Base-by-base conservation (phyloP, 441 rosid genomes). In the Mallotus japonicus region DNA sequence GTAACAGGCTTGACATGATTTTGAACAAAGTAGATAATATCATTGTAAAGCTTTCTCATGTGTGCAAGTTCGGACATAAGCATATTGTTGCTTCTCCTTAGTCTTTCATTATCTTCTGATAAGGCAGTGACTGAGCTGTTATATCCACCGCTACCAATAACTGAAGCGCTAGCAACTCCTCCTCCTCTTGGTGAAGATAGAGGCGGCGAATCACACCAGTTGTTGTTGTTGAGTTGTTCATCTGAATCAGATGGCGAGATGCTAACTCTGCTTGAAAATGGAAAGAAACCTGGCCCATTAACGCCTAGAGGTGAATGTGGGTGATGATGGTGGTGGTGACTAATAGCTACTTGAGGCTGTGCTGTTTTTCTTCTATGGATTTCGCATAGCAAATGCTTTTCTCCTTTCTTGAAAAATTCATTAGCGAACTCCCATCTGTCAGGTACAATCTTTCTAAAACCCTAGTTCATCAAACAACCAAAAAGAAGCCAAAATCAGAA, bases 391-490 rank as follows among this genome's bases (percentile, higher is more conserved):
- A 92, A 70, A 75, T 92, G 95, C 77, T 92, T 92, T 58, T 95
- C 97, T 71, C 98, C 98, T 74, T 88, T 91, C 71, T 87, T 87
- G 91, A 95, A 95, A 78, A 82, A 89, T 81, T 95, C 98, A 65
- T 95, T 95, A 0, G 97, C 96, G 50, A 95, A 95, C 79, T 95
- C 99, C 99, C 99, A 95, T 78, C 98, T 83, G 81, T 95, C 99
- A 0, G 99, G 96, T 13, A 95, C 98, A 56, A 95, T 89, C 89
- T 95, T 95, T 71, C 97, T 89, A 75, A 95, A 95, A 73, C 99
- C 99, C 99, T 92, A 86, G 12, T 57, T 22, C 16, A 34, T 22
- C 69, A 69, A 71, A 55, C 6, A 32, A 42, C 24, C 22, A 58
- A 65, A 13, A 56, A 51, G 1, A 76, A 62, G 69, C 57, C 67